Base-by-base conservation (phyloP, 2,329 filamentous ascomycete species). In the Keithomyces neogunnii region DNA sequence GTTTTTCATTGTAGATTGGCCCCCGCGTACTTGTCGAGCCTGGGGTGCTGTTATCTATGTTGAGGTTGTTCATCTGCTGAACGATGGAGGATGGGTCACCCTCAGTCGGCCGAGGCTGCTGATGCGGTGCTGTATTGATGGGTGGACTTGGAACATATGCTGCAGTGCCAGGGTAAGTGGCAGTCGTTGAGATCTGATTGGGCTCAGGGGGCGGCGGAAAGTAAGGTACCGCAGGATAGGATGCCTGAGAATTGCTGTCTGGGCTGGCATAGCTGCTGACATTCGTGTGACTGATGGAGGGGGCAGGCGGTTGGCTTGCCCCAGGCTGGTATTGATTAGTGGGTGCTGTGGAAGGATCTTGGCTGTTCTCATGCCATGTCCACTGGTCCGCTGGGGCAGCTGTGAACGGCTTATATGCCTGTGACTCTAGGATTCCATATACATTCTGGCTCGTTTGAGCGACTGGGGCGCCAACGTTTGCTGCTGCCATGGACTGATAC, bases 21-120 rank as follows among this genome's bases (percentile, higher is more conserved):
- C 13, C 32, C 3, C 35, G 36, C 4, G 51, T 26, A 32, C 35
- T 10, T 31, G 32, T 31, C 28, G n/a, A 30, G 7, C 3, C 3
- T n/a, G 39, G 44, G n/a, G 3, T 5, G 31, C 33, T 9, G 28
- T 28, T 36, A 13, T 33, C 30, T 36, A 52, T 44, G 28, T 30
- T 19, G 5, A 52, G 43, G 26, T 36, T 43, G 29, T 44, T 29
- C 43, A 52, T 52, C 26, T 38, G 38, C 13, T 49, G 42, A 33
- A 43, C 10, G 28, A 52, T 38, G 26, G 35, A 32, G 5, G 30
- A 35, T 3, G 47, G 4, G 32, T 49, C 42, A 40, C 46, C 33
- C 11, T 31, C 13, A 8, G 10, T 19, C 7, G 26, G 5, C 26
- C 30, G 11, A 11, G 28, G 39, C 11, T 30, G 32, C 31, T 47